A percentile compares a stretch with the other conserved stretches of the same genome.
These are phyloP conservation scores for Taphrina betulina DNA, from an alignment of 1,139 yeast species.

Conservation along the genomic window DNA sequence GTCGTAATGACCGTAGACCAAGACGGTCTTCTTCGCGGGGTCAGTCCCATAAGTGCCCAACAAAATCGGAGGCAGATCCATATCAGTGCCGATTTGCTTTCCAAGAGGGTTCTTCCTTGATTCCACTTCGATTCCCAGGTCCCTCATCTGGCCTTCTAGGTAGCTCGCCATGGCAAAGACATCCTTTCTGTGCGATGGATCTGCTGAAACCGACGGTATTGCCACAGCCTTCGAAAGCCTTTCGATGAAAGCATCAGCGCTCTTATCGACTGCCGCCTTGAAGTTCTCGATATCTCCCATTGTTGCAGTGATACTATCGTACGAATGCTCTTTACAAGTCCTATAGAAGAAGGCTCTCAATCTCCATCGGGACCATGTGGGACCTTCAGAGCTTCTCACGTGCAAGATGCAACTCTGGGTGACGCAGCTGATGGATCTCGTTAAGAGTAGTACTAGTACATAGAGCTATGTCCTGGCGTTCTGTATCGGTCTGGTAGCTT, in stretches of 20 bases:
- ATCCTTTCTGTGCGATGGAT: constrained; percentile 78
- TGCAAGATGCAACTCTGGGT: too few relatives aligned
- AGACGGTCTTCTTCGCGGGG: constrained; percentile 75
- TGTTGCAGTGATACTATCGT: too few relatives aligned
- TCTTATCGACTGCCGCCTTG: constrained; percentile 20
- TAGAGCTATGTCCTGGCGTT: too few relatives aligned
- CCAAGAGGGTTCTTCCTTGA: constrained; percentile 70
- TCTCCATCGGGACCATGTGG: too few relatives aligned
- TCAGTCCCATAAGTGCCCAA: constrained; percentile 82
- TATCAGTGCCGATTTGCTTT: constrained; percentile 72
- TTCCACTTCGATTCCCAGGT: constrained; percentile 72
- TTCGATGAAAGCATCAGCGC: constrained; percentile 41
- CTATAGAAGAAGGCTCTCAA: too few relatives aligned
- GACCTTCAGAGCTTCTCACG: too few relatives aligned
- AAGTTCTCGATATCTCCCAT: constrained; percentile 7
- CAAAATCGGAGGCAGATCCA: constrained; percentile 88
- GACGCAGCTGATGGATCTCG: too few relatives aligned
- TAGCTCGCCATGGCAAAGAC: constrained; percentile 84
- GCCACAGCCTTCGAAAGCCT: constrained; percentile 73
- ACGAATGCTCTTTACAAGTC: too few relatives aligned
- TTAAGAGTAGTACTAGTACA: too few relatives aligned
- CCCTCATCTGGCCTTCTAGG: constrained; percentile 63
- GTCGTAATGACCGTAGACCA: constrained; percentile 95
- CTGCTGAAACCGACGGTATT: constrained; percentile 92
- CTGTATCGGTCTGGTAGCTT: too few relatives aligned